Base-by-base conservation (phyloP, 768 basidiomycete species). In the Auriscalpium microsporum region DNA sequence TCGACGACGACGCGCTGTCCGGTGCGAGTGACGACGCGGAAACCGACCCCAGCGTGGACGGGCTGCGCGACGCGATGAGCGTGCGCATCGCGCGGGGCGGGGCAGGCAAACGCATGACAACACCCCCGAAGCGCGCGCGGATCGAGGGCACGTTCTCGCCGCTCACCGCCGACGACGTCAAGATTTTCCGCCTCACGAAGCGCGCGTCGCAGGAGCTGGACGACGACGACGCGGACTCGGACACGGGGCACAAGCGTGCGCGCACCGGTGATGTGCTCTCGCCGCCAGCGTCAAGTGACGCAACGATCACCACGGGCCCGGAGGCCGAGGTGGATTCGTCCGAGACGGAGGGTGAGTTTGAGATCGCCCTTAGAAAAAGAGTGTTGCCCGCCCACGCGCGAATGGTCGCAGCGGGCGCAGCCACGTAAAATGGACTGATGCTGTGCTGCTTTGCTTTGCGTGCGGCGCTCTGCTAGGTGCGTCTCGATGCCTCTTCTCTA, bases 121-220 rank as follows among this genome's bases (percentile, higher is more conserved):
- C 76, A 0, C 75, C 76, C 10, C 75, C 75, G 8, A 77, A 77
- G 59, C 71, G 75, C 47, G 66, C 60, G 23, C 68, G 74, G 48
- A 55, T 64, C 19, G 65, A 58, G 13, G 63, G 59, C 45, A 50
- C 47, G 16, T 63, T 62, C 38, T 63, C 63, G 37, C 56, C 62
- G 8, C 34, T 61, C 19, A 61, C 59, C 17, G 54, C 55, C 1
- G 54, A 53, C 4, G 60, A 60, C 19, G 58, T 21, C 19, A 49
- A 48, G 8, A 51, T 56, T 5, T 28, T 54, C 8, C 49, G 62
- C 33, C 46, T 56, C 11, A 52, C 52, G 23, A 63, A 63, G 48
- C 56, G 62, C 9, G 47, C 54, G 0, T 58, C 62, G 8, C 60
- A 63, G 37, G 62, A 62, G 33, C n/a, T 33, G 13, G 13, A 38